Conservation (phyloP, 441 rosid species). For the Populus hybrid region DNA sequence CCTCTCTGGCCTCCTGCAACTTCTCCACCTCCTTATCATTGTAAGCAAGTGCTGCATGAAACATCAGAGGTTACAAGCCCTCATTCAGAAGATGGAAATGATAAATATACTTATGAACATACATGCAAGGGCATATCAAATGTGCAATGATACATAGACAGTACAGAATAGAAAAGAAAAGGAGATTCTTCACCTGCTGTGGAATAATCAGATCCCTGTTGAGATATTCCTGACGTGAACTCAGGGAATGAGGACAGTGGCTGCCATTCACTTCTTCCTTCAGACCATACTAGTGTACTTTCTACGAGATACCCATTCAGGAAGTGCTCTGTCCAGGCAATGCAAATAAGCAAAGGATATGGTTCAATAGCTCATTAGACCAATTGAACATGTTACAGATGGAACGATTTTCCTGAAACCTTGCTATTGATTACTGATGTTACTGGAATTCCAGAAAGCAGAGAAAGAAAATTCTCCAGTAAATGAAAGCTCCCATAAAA, state of each 20-base stretch:
- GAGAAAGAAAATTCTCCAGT: constrained; percentile 19
- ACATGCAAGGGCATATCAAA: not conserved
- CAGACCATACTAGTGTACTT: constrained; percentile 74
- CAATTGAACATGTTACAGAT: constrained; percentile 40
- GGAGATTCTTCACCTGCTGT: constrained; percentile 34
- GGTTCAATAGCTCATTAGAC: constrained; percentile 45
- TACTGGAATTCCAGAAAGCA: constrained; percentile 29
- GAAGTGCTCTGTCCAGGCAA: constrained; percentile 79
- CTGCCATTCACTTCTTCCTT: constrained; percentile 81
- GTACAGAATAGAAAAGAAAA: not conserved
- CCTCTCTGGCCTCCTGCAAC: constrained; percentile 17
- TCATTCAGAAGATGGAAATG: constrained; percentile 1
- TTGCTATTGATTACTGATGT: constrained; percentile 25
- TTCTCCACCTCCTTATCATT: constrained; percentile 16
- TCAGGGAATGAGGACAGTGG: constrained; percentile 67
- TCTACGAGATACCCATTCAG: constrained; percentile 61
- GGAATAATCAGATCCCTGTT: constrained; percentile 26
- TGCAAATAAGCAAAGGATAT: constrained; percentile 46
- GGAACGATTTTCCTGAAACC: constrained; percentile 37
- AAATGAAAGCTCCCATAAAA: constrained; percentile 17
- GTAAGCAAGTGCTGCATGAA: constrained; percentile 27
- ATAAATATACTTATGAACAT: not conserved
- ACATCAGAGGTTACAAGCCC: constrained; percentile 17
- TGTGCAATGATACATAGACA: not conserved
- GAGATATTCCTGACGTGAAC: constrained; percentile 48